A percentile compares a stretch with the other conserved stretches of the same genome.
Evolutionary conservation across 1,284 basidiomycete genomes (phyloP).

Genomic region (Cryptococcus neoformans): DNA sequence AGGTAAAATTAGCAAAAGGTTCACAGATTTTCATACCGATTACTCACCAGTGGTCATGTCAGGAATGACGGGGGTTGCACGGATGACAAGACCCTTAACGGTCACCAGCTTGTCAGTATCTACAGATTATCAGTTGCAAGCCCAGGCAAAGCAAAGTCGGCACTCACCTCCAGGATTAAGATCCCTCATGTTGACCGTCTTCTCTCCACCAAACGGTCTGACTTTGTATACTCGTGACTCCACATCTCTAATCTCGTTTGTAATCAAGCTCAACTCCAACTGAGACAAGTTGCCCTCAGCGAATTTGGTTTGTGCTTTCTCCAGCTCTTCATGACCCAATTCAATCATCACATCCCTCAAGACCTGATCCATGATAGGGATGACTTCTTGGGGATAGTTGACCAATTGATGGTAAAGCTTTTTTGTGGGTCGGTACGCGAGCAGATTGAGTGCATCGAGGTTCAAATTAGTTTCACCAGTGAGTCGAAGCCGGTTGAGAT

Average conservation of each 20-base stretch:
- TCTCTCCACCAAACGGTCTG: slow-evolving; percentile 77
- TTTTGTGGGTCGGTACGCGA: slow-evolving; percentile 78
- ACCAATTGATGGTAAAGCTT: slow-evolving; percentile 75
- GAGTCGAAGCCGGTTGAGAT: slow-evolving; percentile 80
- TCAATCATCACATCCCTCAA: slow-evolving; percentile 87
- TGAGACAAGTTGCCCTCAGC: slow-evolving; percentile 31
- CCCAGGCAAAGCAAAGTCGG: neutral
- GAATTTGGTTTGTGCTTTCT: slow-evolving; percentile 41
- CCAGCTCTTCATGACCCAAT: slow-evolving; percentile 71
- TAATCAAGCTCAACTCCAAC: slow-evolving; percentile 66
- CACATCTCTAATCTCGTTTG: slow-evolving; percentile 75
- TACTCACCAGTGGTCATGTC: slow-evolving; percentile 75
- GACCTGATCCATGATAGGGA: slow-evolving; percentile 96
- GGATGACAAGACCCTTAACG: slow-evolving; percentile 95
- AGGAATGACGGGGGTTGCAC: slow-evolving; percentile 94
- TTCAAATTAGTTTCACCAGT: slow-evolving; percentile 92
- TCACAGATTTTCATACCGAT: neutral
- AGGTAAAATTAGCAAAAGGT: too few relatives aligned
- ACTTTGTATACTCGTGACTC: slow-evolving; percentile 84
- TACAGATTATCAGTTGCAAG: slow-evolving; percentile 42
- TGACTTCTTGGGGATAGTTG: slow-evolving; percentile 94
- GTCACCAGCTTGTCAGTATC: slow-evolving; percentile 96
- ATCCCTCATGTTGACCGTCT: slow-evolving; percentile 80
- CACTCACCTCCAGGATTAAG: slow-evolving; percentile 78
- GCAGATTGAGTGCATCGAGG: slow-evolving; percentile 83